Evolutionary conservation across 768 basidiomycete species (phyloP).

Genomic region (Boletus pseudo-olivaceus): DNA sequence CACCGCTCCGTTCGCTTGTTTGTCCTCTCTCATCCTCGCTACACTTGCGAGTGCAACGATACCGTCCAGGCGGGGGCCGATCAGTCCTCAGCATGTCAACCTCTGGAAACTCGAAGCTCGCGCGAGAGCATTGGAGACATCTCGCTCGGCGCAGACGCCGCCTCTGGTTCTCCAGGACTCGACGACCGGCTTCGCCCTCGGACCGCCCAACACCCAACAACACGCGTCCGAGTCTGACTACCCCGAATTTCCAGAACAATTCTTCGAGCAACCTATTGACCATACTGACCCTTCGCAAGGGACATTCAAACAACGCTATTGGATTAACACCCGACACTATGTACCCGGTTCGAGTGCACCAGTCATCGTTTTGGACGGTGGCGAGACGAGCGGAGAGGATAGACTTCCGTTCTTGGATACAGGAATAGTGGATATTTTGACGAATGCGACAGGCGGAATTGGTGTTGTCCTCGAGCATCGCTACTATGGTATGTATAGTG

Average conservation of each 20-base stretch:
- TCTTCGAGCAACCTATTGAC: conserved; percentile 84
- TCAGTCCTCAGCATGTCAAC: conserved; percentile 62
- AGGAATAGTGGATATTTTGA: conserved; percentile 83
- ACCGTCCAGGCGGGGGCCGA: conserved; percentile 11
- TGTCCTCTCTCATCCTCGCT: conserved; percentile 9
- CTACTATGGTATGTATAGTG: conserved; percentile 63
- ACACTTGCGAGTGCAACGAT: conserved; percentile 7
- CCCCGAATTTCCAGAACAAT: conserved; percentile 53
- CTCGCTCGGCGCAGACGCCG: conserved; percentile 8
- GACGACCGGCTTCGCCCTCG: conserved; percentile 10
- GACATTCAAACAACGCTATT: conserved; percentile 87
- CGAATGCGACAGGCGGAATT: conserved; percentile 81
- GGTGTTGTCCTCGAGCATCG: conserved; percentile 92
- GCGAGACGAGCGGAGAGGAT: conserved; percentile 85
- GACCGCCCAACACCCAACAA: conserved; percentile 8
- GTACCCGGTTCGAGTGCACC: conserved; percentile 67
- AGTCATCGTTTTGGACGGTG: conserved; percentile 88
- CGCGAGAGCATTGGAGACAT: conserved; percentile 13
- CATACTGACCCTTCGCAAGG: conserved; percentile 61
- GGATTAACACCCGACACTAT: conserved; percentile 86
- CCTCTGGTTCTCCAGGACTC: conserved; percentile 24
- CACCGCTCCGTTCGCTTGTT: conserved; percentile 8
- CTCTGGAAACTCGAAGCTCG: conserved; percentile 50
- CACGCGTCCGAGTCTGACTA: conserved; percentile 2
- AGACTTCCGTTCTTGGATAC: conserved; percentile 53